Conservation (phyloP, 805 yeast genomes). For the Debaryomyces tyrocola region DNA sequence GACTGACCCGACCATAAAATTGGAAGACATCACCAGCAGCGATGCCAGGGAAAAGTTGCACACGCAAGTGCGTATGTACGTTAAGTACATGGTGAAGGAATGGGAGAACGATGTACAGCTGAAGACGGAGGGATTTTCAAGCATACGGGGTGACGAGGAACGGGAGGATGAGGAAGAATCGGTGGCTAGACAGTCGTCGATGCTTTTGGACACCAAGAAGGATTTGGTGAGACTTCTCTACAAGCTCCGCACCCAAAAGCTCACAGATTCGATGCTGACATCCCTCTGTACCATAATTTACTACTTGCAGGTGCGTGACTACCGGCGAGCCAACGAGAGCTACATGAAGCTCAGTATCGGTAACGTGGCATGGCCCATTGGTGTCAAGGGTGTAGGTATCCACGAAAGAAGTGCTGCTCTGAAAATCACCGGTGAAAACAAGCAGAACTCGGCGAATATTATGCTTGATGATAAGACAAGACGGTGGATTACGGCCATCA, state of each 20-base stretch:
- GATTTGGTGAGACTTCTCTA: constrained; percentile 54
- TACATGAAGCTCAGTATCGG: constrained; percentile 81
- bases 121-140: constrained; percentile 6
- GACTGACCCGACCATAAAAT: constrained; percentile 13
- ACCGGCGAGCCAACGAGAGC: constrained; percentile 57
- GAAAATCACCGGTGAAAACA: constrained; percentile 50
- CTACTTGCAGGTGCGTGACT: constrained; percentile 57
- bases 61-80: constrained; percentile 47
- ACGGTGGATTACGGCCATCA: constrained; percentile 73
- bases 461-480: constrained; percentile 77
- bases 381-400: constrained; percentile 75
- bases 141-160: background rate
- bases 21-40: constrained; percentile 31
- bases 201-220: constrained; percentile 35
- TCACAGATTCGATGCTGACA: constrained; percentile 48
- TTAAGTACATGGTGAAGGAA: constrained; percentile 42
- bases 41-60: constrained; percentile 27
- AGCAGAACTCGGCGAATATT: constrained; percentile 57
- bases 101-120: constrained; percentile 34
- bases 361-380: constrained; percentile 91
- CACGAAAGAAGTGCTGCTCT: constrained; percentile 70
- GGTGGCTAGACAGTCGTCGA: background rate
- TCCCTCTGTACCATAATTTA: constrained; percentile 60
- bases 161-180: constrained; percentile 3
- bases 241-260: constrained; percentile 29